Evolutionary conservation across 257 asterid species (phyloP).

Genomic region (Knoxia roxburghii): DNA sequence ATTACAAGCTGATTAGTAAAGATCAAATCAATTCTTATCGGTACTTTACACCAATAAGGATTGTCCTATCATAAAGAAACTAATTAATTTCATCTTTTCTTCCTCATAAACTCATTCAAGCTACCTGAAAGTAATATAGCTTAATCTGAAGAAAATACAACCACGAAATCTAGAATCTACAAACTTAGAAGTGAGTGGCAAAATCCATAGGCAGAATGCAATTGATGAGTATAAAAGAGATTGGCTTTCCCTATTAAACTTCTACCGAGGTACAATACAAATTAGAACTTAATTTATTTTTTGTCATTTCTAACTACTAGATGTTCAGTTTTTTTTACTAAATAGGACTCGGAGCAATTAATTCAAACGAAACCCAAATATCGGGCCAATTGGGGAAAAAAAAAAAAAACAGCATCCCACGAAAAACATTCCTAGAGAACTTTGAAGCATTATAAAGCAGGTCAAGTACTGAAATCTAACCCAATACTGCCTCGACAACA

Average conservation of each 20-base stretch:
- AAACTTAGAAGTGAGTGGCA: neutral
- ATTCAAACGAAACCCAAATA: neutral
- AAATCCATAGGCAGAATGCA: no score
- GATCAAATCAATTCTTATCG: neutral
- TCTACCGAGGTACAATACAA: neutral
- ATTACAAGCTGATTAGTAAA: neutral
- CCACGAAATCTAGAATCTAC: neutral
- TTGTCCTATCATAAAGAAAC: no score
- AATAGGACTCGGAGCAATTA: neutral
- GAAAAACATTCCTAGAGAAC: neutral
- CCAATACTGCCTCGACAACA: slow-evolving; percentile 87
- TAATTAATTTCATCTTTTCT: no score
- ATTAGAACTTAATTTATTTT: neutral
- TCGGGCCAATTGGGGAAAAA: neutral
- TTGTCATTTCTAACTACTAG: neutral
- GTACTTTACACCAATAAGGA: neutral
- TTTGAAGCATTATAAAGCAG: neutral
- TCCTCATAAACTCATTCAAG: neutral
- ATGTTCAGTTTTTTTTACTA: neutral
- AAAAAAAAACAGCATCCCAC: neutral
- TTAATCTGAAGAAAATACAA: neutral
- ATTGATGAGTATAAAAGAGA: no score
- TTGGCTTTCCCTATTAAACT: neutral
- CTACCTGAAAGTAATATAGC: neutral
- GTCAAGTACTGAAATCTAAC: slow-evolving; percentile 32